Evolutionary conservation across 352 stramenopile species (phyloP), one percentile per base, ranked within the genome.

Genomic region (Phytophthora syringae): DNA sequence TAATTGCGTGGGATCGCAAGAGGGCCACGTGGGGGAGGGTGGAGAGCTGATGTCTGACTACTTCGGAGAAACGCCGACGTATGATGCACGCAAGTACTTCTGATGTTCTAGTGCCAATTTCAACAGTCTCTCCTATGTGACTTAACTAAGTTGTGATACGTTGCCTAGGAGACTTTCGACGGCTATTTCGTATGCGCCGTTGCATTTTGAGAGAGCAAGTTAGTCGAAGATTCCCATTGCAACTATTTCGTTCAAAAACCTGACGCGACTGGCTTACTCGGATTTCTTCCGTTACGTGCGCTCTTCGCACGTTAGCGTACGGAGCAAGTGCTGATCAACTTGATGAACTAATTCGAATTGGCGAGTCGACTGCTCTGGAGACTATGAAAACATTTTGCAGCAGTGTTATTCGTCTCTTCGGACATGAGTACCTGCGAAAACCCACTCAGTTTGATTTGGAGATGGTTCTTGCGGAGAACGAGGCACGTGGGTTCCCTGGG

Each of bases 211-310:
- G 16, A 9, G 47, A 15, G n/a, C 16, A 42, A 13, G 16, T 15
- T 53, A 25, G 47, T 42, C 25, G 47, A 53, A 28, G 47, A 53
- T 12, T 22, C 28, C 13, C 25, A 53, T 11, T 43, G 47, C 18
- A 42, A 53, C 47, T 53, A 53, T 27, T 42, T 53, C n/a, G 27
- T 11, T 42, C 47, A 53, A 21, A 36, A 37, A 13, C 24, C 11
- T 21, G 45, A 21, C 16, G 22, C 45, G 7, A 52, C 45, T 24
- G 45, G 47, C 27, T 16, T 53, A 16, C 27, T 24, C 15, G 47
- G 47, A 13, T 53, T 53, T 27, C 27, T 53, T 5, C 16, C 47
- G 13, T 53, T 10, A 53, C 28, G 5, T 53, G 47, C 13, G 47
- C 27, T 15, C 47, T 53, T 20, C 12, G 27, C 4, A 53, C 27